Evolutionary conservation across 2,329 filamentous ascomycete genomes (phyloP), one percentile per base, ranked within the genome.

Genomic region (Hansfordia pulvinata): DNA sequence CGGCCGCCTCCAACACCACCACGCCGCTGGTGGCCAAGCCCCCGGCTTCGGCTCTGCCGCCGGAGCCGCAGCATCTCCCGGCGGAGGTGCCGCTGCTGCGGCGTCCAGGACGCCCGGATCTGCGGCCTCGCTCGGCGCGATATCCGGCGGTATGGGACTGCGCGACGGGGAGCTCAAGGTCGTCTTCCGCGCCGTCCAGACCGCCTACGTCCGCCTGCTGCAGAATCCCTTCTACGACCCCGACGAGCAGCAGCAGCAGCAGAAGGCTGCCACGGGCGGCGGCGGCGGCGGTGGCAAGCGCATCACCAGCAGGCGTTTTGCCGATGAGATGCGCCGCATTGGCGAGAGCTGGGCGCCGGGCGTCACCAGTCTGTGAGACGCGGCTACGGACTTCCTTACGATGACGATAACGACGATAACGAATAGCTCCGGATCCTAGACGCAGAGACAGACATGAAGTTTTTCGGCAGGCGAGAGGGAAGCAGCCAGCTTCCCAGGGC

Each of bases 221-320:
- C 79, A 93, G 53, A 96, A 98, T 45, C 88, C 88, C 0, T 98
- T 98, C 54, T 96, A 86, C 52, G 75, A 79, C 24, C 88, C 88
- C 8, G 85, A 94, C 46, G 80, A 88, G 42, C 76, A 86, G 50
- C n/a, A n/a, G n/a, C n/a, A n/a, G n/a, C n/a, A n/a, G n/a, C n/a
- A n/a, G n/a, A n/a, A n/a, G n/a, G n/a, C n/a, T n/a, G 68, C 68
- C 78, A 25, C 49, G 58, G 23, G 30, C 10, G 33, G 30, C 4
- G 51, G 51, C 1, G 67, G 64, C 1, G 50, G 51, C 15, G 62
- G 64, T 1, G 69, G 69, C 3, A 68, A 74, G 48, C 76, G 76
- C 46, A 94, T 96, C 38, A 79, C 72, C 27, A 93, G 85, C 50
- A 70, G 67, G 40, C 74, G 62, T 47, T 98, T 98, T 50, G 67